Conservation (phyloP, 1,139 yeast species). For the Lodderomyces metapsilosis region DNA sequence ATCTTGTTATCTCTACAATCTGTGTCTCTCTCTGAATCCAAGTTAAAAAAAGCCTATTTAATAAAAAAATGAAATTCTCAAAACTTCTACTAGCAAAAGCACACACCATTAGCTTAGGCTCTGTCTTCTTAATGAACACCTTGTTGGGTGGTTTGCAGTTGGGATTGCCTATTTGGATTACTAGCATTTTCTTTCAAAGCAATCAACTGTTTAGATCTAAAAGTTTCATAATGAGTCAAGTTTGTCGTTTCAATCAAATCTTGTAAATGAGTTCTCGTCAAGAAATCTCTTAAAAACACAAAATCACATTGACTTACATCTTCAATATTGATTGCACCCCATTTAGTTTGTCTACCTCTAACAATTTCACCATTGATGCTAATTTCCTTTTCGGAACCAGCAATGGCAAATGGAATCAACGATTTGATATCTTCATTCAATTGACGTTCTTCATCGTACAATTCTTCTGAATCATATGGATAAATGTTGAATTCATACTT, state of each 20-base stretch:
- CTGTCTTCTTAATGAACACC: conserved; percentile 4
- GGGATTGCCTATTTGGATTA: conserved; percentile 17
- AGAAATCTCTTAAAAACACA: conserved; percentile 86
- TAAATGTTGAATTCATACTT: conserved; percentile 75
- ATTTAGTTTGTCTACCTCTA: conserved; percentile 87
- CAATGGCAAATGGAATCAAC: conserved; percentile 88
- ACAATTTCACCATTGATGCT: conserved; percentile 68
- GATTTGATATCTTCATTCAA: conserved; percentile 75
- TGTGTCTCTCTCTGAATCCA: not conserved
- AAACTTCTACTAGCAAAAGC: not conserved
- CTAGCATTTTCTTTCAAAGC: conserved; percentile 87
- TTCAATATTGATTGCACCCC: conserved; percentile 92
- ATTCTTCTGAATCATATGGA: conserved; percentile 79
- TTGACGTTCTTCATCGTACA: conserved; percentile 78
- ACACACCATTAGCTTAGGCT: not conserved
- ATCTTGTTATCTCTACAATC: not conserved
- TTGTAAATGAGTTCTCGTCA: conserved; percentile 92
- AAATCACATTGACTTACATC: conserved; percentile 95
- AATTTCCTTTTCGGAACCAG: conserved; percentile 85
- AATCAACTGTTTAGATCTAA: conserved; percentile 89
- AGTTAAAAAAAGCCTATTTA: not conserved
- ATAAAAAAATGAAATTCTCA: too few relatives aligned
- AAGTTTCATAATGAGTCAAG: conserved; percentile 84
- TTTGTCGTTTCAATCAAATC: conserved; percentile 94
- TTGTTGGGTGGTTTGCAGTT: conserved; percentile 4